phyloP scores from a whole-genome alignment of 257 asterid genomes.

The Nicotiana otophora region DNA sequence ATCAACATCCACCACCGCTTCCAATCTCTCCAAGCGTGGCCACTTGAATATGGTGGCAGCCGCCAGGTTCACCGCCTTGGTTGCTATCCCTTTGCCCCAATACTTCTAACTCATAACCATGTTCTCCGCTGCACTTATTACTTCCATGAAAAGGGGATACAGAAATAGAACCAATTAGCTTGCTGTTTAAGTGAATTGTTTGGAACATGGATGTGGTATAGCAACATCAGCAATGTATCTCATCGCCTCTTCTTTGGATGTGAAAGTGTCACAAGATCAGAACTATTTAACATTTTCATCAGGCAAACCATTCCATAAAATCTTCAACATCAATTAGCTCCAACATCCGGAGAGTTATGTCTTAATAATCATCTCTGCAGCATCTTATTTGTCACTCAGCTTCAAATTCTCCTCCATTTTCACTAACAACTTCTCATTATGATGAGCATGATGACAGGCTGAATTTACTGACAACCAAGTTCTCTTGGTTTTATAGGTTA shows the following conservation, averaged over 20 bases:
- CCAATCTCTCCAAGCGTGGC: conserved; percentile 59
- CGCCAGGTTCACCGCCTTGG: conserved; percentile 61
- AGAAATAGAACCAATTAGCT: conserved; percentile 40
- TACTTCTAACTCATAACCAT: conserved; percentile 54
- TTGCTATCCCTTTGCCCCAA: conserved; percentile 72
- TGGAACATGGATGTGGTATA: conserved; percentile 47
- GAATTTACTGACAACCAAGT: not conserved
- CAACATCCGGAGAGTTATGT: conserved; percentile 40
- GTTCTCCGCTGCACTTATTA: conserved; percentile 45
- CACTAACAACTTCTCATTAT: not conserved
- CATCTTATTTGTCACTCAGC: not conserved
- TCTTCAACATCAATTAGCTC: conserved; percentile 51
- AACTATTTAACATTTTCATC: conserved; percentile 60
- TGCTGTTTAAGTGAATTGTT: conserved; percentile 51
- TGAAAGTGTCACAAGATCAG: conserved; percentile 43
- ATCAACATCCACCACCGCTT: conserved; percentile 61
- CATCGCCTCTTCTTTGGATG: conserved; percentile 41
- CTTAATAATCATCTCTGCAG: conserved; percentile 11
- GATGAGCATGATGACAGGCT: not conserved
- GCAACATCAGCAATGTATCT: conserved; percentile 20
- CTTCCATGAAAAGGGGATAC: conserved; percentile 33
- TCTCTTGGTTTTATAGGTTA: not conserved
- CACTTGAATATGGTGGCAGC: conserved; percentile 51
- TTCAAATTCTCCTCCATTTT: not conserved
- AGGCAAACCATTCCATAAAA: conserved; percentile 38